These are phyloP conservation scores for Lepidium campestre DNA, from an alignment of 441 rosid species.

Conservation along the genomic window DNA sequence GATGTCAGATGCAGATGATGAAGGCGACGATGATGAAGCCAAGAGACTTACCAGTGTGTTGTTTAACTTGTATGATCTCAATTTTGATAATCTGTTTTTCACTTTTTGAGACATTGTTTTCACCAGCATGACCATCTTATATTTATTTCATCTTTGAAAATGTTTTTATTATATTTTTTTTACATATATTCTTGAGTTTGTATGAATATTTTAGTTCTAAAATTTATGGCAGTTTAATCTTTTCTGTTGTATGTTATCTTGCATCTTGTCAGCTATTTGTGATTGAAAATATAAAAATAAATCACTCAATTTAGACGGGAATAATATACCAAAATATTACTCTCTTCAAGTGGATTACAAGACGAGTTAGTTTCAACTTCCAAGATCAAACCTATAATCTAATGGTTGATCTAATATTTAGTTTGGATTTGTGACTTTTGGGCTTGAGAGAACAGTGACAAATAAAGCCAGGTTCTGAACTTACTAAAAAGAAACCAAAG, in stretches of 20 bases:
- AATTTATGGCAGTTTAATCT: too few species aligned
- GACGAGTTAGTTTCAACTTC: not conserved
- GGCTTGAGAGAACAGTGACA: not conserved
- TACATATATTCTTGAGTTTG: too few species aligned
- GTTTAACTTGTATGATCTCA: conserved; percentile 15
- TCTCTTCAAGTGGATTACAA: not conserved
- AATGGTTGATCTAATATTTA: too few species aligned
- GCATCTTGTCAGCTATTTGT: not conserved
- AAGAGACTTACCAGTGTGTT: conserved; percentile 3
- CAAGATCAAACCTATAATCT: not conserved
- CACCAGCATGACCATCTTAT: too few species aligned
- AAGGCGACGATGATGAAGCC: not conserved
- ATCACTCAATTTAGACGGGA: not conserved
- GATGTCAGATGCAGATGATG: conserved; percentile 60
- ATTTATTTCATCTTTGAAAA: too few species aligned
- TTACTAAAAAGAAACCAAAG: not conserved
- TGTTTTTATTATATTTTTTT: too few species aligned
- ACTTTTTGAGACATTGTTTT: not conserved
- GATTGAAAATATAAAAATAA: not conserved
- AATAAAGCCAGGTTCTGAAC: not conserved
- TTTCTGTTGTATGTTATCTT: too few species aligned
- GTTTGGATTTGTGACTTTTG: too few species aligned
- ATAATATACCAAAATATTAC: not conserved
- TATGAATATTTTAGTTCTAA: too few species aligned
- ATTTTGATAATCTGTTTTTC: not conserved